Evolutionary conservation across 306 rosid species (phyloP).

Genomic region (Glycine soja): DNA sequence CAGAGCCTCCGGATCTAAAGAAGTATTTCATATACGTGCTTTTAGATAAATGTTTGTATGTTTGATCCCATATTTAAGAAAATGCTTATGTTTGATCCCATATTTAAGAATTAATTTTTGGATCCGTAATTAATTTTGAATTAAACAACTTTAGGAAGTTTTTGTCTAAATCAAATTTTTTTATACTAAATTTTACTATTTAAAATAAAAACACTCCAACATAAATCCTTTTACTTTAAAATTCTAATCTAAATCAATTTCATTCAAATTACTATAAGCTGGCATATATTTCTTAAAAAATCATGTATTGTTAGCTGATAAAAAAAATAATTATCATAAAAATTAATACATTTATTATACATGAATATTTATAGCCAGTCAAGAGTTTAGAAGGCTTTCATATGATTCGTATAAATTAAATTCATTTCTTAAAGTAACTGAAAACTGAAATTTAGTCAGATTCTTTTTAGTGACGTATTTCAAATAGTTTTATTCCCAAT

Average conservation of each 20-base stretch:
- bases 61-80: background rate
- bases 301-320: background rate
- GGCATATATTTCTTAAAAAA: background rate
- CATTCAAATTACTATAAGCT: background rate
- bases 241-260: background rate
- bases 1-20: background rate
- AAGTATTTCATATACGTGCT: background rate
- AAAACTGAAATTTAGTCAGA: background rate
- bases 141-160: background rate
- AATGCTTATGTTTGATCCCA: background rate
- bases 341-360: background rate
- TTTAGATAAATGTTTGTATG: background rate
- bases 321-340: background rate
- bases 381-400: background rate
- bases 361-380: background rate
- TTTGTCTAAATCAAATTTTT: background rate
- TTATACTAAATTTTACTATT: background rate
- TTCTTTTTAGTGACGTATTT: background rate
- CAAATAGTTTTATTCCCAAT: conserved; percentile 1
- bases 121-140: background rate
- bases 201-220: background rate
- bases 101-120: background rate
- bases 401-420: background rate
- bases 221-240: background rate
- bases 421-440: background rate